Conservation (phyloP, 2,329 filamentous ascomycete genomes). For the Fusarium sp. region DNA sequence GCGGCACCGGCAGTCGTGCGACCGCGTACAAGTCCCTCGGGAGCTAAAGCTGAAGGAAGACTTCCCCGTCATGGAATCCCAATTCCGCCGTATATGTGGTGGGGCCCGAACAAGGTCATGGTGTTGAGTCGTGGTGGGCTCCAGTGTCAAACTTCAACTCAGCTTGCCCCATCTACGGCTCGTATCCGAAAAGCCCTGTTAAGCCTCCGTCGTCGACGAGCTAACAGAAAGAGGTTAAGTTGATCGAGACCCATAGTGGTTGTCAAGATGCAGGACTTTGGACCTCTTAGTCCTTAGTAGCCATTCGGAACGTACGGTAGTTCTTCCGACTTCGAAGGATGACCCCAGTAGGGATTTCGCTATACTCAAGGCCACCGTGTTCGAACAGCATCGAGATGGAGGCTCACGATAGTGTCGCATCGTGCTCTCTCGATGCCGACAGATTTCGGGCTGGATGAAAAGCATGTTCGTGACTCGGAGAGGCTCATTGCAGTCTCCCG, state of each 20-base stretch:
- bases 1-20: slow-evolving; percentile 38
- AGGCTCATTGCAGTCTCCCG: neutral
- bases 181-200: slow-evolving; percentile 26
- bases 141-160: slow-evolving; percentile 20
- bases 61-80: slow-evolving; percentile 36
- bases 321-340: slow-evolving; percentile 8
- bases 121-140: slow-evolving; percentile 25
- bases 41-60: slow-evolving; percentile 31
- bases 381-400: slow-evolving; percentile 16
- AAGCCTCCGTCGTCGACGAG: neutral
- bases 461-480: no score
- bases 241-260: slow-evolving; percentile 4
- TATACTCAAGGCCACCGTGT: slow-evolving; percentile 21
- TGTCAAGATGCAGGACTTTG: slow-evolving; percentile 4
- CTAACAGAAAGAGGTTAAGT: slow-evolving; percentile 12
- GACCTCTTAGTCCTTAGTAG: slow-evolving; percentile 4
- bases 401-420: neutral
- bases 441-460: neutral
- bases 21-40: slow-evolving; percentile 22
- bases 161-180: slow-evolving; percentile 31
- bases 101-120: slow-evolving; percentile 26
- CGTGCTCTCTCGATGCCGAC: neutral
- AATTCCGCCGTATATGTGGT: slow-evolving; percentile 17
- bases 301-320: slow-evolving; percentile 15
- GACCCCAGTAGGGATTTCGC: slow-evolving; percentile 8